Percentiles rank a stretch among this genome's conserved stretches.
These are phyloP conservation scores for Phytophthora hibernalis DNA, from an alignment of 352 stramenopile genomes.

Conservation along the genomic window DNA sequence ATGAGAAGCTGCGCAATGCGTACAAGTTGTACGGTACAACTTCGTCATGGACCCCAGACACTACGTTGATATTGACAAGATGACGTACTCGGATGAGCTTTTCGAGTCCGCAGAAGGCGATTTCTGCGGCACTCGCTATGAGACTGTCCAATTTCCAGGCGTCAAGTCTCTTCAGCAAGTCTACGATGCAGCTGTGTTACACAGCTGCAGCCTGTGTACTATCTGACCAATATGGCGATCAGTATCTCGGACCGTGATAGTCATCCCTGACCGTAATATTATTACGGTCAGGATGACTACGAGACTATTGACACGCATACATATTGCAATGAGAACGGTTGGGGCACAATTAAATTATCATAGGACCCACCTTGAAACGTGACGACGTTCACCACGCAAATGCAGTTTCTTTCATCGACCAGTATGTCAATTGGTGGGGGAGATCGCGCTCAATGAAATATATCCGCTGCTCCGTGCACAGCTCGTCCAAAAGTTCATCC, in stretches of 20 bases:
- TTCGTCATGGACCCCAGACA: slow-evolving; percentile 26
- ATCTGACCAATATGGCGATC: slow-evolving; percentile 51
- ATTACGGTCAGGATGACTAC: slow-evolving; percentile 39
- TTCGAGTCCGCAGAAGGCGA: slow-evolving; percentile 34
- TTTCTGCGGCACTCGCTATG: slow-evolving; percentile 31
- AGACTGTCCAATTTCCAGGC: slow-evolving; percentile 37
- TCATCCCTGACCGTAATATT: slow-evolving; percentile 38
- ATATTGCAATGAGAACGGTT: slow-evolving; percentile 2
- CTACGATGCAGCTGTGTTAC: slow-evolving; percentile 39
- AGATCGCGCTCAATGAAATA: slow-evolving; percentile 72
- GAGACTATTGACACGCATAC: slow-evolving; percentile 17
- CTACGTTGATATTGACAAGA: slow-evolving; percentile 20
- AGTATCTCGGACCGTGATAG: slow-evolving; percentile 39
- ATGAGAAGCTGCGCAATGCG: slow-evolving; percentile 23
- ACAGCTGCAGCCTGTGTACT: no score
- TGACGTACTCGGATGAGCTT: slow-evolving; percentile 29
- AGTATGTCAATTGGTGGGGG: slow-evolving; percentile 59
- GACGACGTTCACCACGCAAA: slow-evolving; percentile 46
- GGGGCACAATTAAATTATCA: neutral
- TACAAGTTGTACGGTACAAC: no score
- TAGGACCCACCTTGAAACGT: slow-evolving; percentile 50
- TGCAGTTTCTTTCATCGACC: slow-evolving; percentile 72
- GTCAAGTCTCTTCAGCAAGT: slow-evolving; percentile 39
- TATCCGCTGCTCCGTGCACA: slow-evolving; percentile 62
- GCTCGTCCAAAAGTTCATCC: slow-evolving; percentile 69